A percentile compares a stretch with the other conserved stretches of the same genome.
These are phyloP conservation scores for Catunica adiposa DNA, from an alignment of 2,329 filamentous ascomycete genomes.

Conservation along the genomic window DNA sequence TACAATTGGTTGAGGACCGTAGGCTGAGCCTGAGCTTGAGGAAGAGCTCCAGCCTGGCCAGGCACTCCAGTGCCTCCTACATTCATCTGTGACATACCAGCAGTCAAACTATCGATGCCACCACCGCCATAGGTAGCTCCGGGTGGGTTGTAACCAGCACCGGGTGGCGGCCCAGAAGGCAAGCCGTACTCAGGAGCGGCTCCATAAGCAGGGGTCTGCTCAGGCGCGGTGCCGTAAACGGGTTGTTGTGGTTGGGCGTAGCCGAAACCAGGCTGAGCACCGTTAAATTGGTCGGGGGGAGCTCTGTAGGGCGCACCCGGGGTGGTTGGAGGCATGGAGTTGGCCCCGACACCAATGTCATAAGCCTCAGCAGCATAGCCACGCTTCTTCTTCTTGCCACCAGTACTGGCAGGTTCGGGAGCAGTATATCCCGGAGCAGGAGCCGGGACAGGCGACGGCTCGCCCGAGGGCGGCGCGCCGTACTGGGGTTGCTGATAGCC, in stretches of 20 bases:
- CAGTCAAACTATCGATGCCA: constrained; percentile 56
- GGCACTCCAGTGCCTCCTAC: constrained; percentile 41
- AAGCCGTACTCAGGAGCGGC: constrained; percentile 27
- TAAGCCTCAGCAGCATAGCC: constrained; percentile 90
- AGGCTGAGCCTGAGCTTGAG: constrained; percentile 28
- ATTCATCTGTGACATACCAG: constrained; percentile 73
- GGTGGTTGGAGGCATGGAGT: constrained; percentile 34
- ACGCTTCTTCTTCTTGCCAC: constrained; percentile 72
- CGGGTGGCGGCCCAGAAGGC: constrained; percentile 19
- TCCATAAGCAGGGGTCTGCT: constrained; percentile 22
- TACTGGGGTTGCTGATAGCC: constrained; percentile 33
- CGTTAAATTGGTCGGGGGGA: constrained; percentile 36
- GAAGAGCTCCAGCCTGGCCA: constrained; percentile 26
- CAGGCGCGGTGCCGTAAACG: constrained; percentile 18
- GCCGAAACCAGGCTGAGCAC: constrained; percentile 36
- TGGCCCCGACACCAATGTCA: constrained; percentile 77
- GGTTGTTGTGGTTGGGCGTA: constrained; percentile 35
- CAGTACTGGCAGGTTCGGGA: constrained; percentile 18
- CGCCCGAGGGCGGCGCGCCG: constrained; percentile 21
- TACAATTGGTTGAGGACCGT: constrained; percentile 64
- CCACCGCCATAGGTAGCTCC: constrained; percentile 44
- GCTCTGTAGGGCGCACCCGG: constrained; percentile 27
- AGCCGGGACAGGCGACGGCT: constrained; percentile 17
- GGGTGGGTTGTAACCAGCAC: constrained; percentile 50
- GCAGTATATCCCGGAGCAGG: constrained; percentile 17